phyloP scores from a whole-genome alignment of 257 asterid genomes.

The Solanum etuberosum region DNA sequence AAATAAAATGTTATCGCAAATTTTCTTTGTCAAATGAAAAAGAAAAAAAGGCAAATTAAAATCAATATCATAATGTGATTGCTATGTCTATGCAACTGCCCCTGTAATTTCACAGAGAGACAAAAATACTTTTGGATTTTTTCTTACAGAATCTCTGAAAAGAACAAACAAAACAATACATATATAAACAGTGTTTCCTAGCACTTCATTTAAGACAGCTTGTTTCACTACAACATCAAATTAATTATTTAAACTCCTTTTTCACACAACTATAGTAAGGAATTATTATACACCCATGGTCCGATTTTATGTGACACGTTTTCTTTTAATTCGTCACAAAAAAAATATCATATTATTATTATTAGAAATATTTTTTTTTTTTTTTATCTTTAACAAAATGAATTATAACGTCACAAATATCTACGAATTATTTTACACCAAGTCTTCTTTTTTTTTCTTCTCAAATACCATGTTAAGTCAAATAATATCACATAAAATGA shows the following conservation, averaged over 20 bases:
- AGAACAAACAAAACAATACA: neutral
- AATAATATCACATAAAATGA: too few relatives aligned
- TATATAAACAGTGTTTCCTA: neutral
- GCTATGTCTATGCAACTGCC: neutral
- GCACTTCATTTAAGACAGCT: neutral
- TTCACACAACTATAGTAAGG: too few relatives aligned
- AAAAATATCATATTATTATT: too few relatives aligned
- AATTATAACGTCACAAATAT: neutral
- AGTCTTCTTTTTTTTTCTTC: too few relatives aligned
- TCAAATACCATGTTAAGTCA: neutral
- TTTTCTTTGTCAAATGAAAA: neutral
- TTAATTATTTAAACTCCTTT: neutral
- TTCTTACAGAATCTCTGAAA: slow-evolving; percentile 24
- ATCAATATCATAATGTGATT: neutral
- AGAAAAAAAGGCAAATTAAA: neutral
- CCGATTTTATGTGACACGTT: too few relatives aligned
- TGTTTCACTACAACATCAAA: too few relatives aligned
- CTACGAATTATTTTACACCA: accelerated
- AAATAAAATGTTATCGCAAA: neutral
- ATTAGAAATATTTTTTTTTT: too few relatives aligned
- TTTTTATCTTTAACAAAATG: too few relatives aligned
- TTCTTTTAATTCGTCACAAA: too few relatives aligned
- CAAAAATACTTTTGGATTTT: neutral
- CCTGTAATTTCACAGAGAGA: neutral
- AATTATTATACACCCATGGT: too few relatives aligned